Conservation (phyloP, 2,329 filamentous ascomycete species). For the Colletotrichum brevisporum region DNA sequence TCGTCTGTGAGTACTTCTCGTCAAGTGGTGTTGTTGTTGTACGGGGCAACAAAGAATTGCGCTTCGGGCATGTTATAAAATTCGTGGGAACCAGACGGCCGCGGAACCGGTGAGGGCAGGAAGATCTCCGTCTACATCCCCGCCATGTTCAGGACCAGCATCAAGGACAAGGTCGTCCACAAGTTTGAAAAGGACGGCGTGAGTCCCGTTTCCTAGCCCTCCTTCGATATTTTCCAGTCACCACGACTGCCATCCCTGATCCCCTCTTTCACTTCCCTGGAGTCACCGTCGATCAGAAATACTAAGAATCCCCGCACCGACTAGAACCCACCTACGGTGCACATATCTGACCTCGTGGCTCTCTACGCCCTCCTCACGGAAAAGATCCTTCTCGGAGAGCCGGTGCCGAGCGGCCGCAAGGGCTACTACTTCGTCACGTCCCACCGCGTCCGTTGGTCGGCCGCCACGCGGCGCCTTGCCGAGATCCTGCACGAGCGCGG, state of each 20-base stretch:
- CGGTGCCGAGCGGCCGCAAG: constrained; percentile 46
- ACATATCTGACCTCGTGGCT: constrained; percentile 50
- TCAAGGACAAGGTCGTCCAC: constrained; percentile 47
- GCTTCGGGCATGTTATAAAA: not conserved
- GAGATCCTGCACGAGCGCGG: constrained; percentile 46
- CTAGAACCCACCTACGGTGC: constrained; percentile 45
- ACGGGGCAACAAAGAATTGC: not conserved
- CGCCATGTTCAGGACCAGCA: constrained; percentile 47
- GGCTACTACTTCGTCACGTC: constrained; percentile 53
- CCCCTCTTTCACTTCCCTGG: not conserved
- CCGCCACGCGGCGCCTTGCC: constrained; percentile 47
- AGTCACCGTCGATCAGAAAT: not conserved
- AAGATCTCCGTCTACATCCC: constrained; percentile 53
- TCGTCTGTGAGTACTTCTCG: constrained; percentile 45
- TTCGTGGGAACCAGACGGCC: constrained; percentile 48
- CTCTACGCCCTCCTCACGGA: constrained; percentile 48
- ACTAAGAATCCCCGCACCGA: constrained; percentile 9
- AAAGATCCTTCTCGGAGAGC: constrained; percentile 47
- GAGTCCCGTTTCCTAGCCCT: constrained; percentile 27
- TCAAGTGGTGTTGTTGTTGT: not conserved
- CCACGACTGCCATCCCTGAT: not conserved
- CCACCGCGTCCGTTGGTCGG: constrained; percentile 49
- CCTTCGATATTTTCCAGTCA: not conserved
- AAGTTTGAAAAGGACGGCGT: constrained; percentile 52
- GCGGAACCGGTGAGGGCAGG: constrained; percentile 50